Evolutionary conservation across 306 rosid genomes (phyloP).

Genomic region (Ammopiptanthus mongolicus): DNA sequence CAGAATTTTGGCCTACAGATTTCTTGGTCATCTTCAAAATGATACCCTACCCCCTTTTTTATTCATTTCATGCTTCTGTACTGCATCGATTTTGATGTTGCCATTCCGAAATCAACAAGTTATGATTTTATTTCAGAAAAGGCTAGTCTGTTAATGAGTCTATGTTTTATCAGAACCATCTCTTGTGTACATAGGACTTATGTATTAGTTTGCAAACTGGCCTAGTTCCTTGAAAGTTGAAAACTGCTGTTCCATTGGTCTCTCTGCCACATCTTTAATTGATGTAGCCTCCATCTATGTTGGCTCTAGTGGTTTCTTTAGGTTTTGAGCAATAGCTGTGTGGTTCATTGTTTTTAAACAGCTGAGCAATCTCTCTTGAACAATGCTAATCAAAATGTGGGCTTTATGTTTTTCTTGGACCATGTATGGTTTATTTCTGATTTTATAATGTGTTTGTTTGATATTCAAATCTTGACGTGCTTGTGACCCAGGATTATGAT

Average conservation of each 20-base stretch:
- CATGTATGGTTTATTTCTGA: not conserved
- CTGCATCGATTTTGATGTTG: slow-evolving; percentile 6
- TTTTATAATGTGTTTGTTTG: slow-evolving; percentile 23
- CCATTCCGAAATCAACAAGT: not conserved
- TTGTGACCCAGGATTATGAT: slow-evolving; percentile 56
- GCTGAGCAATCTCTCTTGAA: slow-evolving; percentile 12
- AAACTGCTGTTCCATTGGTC: not conserved
- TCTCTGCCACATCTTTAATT: not conserved
- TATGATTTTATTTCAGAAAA: slow-evolving; percentile 6
- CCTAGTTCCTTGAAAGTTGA: slow-evolving; percentile 7
- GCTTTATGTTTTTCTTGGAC: slow-evolving; percentile 2
- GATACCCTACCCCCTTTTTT: not conserved
- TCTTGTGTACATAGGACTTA: not conserved
- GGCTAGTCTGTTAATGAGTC: not conserved
- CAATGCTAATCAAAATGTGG: slow-evolving; percentile 2
- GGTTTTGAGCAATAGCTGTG: slow-evolving; percentile 2
- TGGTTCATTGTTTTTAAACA: not conserved
- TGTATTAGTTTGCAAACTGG: not conserved
- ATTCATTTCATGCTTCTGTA: not conserved
- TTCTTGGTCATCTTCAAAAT: not conserved
- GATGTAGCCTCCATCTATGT: slow-evolving; percentile 4
- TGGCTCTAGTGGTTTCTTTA: not conserved
- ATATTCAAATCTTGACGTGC: slow-evolving; percentile 19
- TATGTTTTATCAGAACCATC: not conserved
- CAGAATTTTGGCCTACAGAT: not conserved